Conservation (phyloP, 192 early-diverging fungal species). For the Chytriomyces hyalinus region DNA sequence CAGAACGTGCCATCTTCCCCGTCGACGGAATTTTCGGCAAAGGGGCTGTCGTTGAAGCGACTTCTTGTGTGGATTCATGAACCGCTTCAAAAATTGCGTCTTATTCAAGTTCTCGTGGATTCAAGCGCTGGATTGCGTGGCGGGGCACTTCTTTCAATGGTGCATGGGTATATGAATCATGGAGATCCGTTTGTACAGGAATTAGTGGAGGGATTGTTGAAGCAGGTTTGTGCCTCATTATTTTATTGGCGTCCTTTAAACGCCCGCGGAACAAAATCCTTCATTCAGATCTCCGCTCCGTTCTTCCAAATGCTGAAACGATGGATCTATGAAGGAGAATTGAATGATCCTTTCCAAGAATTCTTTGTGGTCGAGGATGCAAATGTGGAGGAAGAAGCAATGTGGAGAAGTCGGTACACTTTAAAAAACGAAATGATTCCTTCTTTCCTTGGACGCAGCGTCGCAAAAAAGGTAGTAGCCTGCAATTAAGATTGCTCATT, state of each 20-base stretch:
- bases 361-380: conserved; percentile 80
- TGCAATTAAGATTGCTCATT: neutral
- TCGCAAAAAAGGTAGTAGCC: conserved; percentile 77
- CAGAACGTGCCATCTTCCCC: conserved; percentile 33
- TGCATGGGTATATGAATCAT: conserved; percentile 85
- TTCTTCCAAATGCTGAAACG: conserved; percentile 87
- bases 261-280: neutral
- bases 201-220: conserved; percentile 77
- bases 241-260: neutral
- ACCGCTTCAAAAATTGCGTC: conserved; percentile 72
- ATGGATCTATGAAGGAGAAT: conserved; percentile 94
- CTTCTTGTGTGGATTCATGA: conserved; percentile 86
- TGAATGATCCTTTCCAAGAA: conserved; percentile 89
- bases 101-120: conserved; percentile 77
- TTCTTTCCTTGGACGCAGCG: conserved; percentile 70
- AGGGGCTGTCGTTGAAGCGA: conserved; percentile 79
- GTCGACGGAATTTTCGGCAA: conserved; percentile 36
- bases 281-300: conserved; percentile 71
- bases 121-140: conserved; percentile 61
- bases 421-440: conserved; percentile 86
- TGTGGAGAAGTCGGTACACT: conserved; percentile 83
- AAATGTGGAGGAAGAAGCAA: conserved; percentile 64
- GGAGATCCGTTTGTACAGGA: conserved; percentile 88
- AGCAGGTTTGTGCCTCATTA: conserved; percentile 53
- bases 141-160: conserved; percentile 71